Evolutionary conservation across 257 asterid genomes (phyloP), one percentile per base, ranked within the genome.

Genomic region (Solanum microdontum): DNA sequence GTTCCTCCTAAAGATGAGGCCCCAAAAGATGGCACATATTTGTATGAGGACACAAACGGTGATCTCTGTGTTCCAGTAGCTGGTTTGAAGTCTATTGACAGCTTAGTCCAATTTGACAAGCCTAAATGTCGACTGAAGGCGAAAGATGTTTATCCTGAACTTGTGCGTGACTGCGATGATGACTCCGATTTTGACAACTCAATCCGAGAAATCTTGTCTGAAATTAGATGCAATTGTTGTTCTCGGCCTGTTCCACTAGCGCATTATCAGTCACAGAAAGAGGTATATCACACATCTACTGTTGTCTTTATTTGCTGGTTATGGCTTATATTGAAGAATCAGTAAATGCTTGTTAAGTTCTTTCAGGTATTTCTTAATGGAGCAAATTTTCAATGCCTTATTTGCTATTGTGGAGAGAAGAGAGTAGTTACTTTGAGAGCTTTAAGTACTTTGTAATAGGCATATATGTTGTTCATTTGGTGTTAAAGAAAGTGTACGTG

Each of bases 51-150:
- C 84, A 86, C 98, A 87, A 95, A 91, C 86, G 89, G 91, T 55
- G 99, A 97, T 88, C 98, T 97, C 83, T 92, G 91, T 43, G 98
- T 97, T 89, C 98, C 99, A 87, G 90, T 92, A 11, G 93, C 92
- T 90, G 95, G 97, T 91, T 93, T 97, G 93, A 97, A 97, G 90
- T 94, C 98, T 82, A 91, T 95, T 82, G 98, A 97, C 88, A 97
- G 99, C 93, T 90, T 97, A 90, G 93, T 97, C 90, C 92, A 92
- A 91, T 97, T 97, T 90, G 98, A 97, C 91, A 96, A 92, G 93
- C 98, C 99, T 62, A 96, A 92, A 87, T 94, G 97, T 87, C 91
- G 93, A 87, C 93, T 93, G 86, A 97, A 94, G 93, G 98, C 98
- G 55, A 84, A 87, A 83, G 97, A 95, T 86, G 91, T 93, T 87